Evolutionary conservation across 495 filamentous ascomycete species (phyloP).

Genomic region (Trichoderma asperelloides): DNA sequence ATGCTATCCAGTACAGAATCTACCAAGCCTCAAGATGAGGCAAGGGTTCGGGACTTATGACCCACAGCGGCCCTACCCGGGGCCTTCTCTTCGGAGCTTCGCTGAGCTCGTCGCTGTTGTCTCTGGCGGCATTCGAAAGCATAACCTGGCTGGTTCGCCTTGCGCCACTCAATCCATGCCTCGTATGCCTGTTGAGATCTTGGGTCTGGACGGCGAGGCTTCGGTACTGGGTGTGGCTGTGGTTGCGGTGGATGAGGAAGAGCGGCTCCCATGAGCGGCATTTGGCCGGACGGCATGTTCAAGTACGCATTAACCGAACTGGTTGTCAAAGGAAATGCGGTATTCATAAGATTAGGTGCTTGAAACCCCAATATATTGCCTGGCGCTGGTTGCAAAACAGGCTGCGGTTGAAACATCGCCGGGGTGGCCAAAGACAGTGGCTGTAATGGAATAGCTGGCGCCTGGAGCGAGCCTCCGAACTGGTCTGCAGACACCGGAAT

Average conservation of each 20-base stretch:
- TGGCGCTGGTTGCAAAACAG: not conserved
- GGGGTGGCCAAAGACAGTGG: not conserved
- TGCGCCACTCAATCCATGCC: constrained; percentile 15
- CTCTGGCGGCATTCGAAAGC: constrained; percentile 13
- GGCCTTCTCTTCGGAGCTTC: not conserved
- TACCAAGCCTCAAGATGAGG: not conserved
- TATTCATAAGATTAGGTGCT: not conserved
- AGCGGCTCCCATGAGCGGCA: not conserved
- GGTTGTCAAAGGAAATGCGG: not conserved
- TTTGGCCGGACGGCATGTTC: not conserved
- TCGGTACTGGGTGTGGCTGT: constrained; percentile 5
- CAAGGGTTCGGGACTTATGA: not conserved
- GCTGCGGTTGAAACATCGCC: not conserved
- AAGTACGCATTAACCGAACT: not conserved
- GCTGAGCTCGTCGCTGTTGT: constrained; percentile 11
- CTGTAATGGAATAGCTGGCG: not conserved
- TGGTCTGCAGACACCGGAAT: not conserved
- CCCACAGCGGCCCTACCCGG: not conserved
- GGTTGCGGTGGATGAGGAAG: not conserved
- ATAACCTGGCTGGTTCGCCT: constrained; percentile 12
- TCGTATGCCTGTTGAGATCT: constrained; percentile 13
- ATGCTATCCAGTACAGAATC: not conserved
- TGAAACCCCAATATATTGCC: not conserved
- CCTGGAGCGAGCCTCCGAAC: not conserved
- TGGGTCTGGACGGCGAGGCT: constrained; percentile 12